A percentile compares a stretch with the other conserved stretches of the same genome.
Conservation (phyloP, 73 alveolate species). For the Paramecium tetraurelia region DNA sequence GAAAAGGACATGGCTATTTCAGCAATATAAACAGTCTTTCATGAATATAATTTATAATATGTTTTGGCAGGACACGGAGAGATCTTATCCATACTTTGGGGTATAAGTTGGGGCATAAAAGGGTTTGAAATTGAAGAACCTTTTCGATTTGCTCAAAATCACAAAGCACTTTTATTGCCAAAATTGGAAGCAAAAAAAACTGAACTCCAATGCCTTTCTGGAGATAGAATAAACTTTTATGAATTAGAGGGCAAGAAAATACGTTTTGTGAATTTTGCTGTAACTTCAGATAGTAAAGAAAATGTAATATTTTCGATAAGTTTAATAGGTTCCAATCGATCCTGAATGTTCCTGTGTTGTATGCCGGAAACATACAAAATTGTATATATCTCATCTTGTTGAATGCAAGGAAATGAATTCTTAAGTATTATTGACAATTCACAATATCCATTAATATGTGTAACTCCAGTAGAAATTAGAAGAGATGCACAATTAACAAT, state of each 20-base stretch:
- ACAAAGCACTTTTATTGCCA: background rate
- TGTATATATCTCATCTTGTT: background rate
- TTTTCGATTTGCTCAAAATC: background rate
- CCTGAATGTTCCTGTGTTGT: background rate
- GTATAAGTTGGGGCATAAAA: background rate
- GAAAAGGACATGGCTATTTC: background rate
- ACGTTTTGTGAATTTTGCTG: background rate
- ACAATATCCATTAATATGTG: background rate
- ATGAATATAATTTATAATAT: background rate
- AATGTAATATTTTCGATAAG: background rate
- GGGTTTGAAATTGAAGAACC: constrained; percentile 39
- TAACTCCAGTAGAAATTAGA: background rate
- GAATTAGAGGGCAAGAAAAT: background rate
- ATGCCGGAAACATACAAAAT: constrained; percentile 6
- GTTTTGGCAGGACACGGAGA: background rate
- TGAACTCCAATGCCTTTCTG: background rate
- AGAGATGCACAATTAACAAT: background rate
- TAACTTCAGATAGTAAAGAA: background rate
- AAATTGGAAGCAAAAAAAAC: background rate
- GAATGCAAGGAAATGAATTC: constrained; percentile 47
- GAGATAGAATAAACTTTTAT: background rate
- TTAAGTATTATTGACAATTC: background rate
- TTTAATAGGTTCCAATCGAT: background rate
- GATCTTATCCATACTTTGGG: constrained; percentile 21
- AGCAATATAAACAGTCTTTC: background rate